Evolutionary conservation across 129 eudicot genomes (phyloP), one percentile per base, ranked within the genome.

Genomic region (Artemisia annua): DNA sequence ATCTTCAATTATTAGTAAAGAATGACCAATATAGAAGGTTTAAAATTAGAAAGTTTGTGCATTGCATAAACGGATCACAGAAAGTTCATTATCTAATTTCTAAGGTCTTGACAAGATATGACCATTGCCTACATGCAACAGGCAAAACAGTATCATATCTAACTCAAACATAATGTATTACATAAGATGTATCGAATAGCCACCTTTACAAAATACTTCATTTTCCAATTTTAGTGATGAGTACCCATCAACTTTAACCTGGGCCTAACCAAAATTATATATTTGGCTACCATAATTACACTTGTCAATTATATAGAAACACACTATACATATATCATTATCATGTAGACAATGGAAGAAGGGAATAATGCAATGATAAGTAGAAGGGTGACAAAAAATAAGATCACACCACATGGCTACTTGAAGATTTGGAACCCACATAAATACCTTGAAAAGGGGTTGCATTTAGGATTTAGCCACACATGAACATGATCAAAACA

Each of bases 311-410:
- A 16, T 69, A 3, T 24, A 69, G 10, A 62, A 22, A 26, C 15
- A 30, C 11, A 46, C 49, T 48, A 7, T 50, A 12, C 48, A 11
- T 60, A 73, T 32, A 62, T 73, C 63, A 63, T 66, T 78, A 53
- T 70, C 67, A 70, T 39, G 67, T 70, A 71, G 82, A 63, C 72
- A 78, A 78, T 32, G 72, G 82, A 71, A 71, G 72, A 78, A 54
- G 66, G 81, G 82, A 78, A 78, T 78, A 71, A 78, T 78, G 77
- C 57, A 32, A 78, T 78, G 77, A 71, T 78, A 71, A 63, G 66
- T 3, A 78, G 72, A 78, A 71, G 77, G 35, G 82, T 63, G 76
- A 71, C 77, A 78, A 78, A 61, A 77, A 70, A 24, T 60, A 78
- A 78, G 77, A 78, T 63, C 77, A 71, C 17, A 53, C 46, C 82